phyloP scores from a whole-genome alignment of 495 filamentous ascomycete species.

The Aspergillus steynii region DNA sequence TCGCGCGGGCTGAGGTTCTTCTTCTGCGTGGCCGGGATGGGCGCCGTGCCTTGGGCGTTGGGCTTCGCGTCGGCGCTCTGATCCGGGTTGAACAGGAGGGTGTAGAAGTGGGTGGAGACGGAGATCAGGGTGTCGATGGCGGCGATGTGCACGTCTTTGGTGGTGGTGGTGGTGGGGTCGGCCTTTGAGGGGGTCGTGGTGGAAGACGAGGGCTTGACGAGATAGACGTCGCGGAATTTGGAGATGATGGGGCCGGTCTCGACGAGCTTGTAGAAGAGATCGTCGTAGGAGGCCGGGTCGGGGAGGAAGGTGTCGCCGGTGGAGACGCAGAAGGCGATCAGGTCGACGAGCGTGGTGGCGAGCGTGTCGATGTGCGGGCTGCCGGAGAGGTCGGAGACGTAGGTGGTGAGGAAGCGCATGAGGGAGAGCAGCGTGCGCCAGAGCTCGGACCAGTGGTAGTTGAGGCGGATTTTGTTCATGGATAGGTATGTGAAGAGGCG shows the following conservation, averaged over 20 bases:
- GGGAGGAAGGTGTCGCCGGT: conserved; percentile 92
- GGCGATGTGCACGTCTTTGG: conserved; percentile 34
- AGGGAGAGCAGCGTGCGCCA: conserved; percentile 89
- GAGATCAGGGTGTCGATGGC: conserved; percentile 82
- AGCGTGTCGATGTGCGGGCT: conserved; percentile 59
- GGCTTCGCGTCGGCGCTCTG: conserved; percentile 35
- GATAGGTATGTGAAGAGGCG: conserved; percentile 82
- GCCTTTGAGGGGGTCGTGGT: conserved; percentile 16
- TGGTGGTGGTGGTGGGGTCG: conserved; percentile 11
- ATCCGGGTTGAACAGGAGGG: conserved; percentile 69
- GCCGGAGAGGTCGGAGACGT: conserved; percentile 69
- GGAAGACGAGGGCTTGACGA: conserved; percentile 22
- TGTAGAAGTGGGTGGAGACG: conserved; percentile 84
- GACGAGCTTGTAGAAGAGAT: conserved; percentile 96
- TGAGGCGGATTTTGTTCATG: conserved; percentile 70
- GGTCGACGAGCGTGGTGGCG: conserved; percentile 63
- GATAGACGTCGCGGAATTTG: conserved; percentile 80
- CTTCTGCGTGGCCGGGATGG: conserved; percentile 40
- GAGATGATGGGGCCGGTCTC: conserved; percentile 82
- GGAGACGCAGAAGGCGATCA: conserved; percentile 85
- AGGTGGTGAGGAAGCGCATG: conserved; percentile 87
- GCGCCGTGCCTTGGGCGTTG: conserved; percentile 27
- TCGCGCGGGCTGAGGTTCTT: conserved; percentile 77
- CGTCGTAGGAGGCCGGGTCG: conserved; percentile 83
- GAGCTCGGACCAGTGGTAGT: conserved; percentile 94